These are phyloP conservation scores for Phytophthora sp. DNA, from an alignment of 352 stramenopile species.

Conservation along the genomic window DNA sequence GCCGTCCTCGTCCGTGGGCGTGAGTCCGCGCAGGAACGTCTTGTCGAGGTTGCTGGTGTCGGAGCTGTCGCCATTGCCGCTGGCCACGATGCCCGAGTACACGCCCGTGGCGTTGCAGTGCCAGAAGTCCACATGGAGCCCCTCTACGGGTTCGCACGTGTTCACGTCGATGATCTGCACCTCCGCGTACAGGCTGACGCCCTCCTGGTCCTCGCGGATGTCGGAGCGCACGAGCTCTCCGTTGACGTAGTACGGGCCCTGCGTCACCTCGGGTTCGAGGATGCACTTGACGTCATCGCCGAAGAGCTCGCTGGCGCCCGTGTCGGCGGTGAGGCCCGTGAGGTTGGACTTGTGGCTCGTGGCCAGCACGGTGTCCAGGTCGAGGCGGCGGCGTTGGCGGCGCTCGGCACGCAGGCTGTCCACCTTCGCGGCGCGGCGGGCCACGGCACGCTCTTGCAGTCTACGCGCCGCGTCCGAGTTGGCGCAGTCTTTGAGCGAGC, in stretches of 20 bases:
- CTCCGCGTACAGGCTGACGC: too few species aligned
- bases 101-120: constrained; percentile 25
- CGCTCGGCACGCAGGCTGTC: constrained; percentile 13
- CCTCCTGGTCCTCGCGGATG: too few species aligned
- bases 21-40: constrained; percentile 15
- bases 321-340: constrained; percentile 7
- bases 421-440: constrained; percentile 10
- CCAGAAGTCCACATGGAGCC: too few species aligned
- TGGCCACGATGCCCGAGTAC: constrained; percentile 17
- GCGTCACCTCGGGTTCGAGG: constrained; percentile 18
- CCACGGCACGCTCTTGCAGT: constrained; percentile 15
- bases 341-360: constrained; percentile 26
- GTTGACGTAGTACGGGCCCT: too few species aligned
- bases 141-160: too few species aligned
- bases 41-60: constrained; percentile 18
- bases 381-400: constrained; percentile 12
- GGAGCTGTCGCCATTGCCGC: constrained; percentile 7
- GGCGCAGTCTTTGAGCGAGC: constrained; percentile 25
- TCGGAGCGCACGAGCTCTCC: too few species aligned
- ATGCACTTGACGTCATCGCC: constrained; percentile 16
- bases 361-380: constrained; percentile 17
- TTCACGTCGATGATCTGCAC: too few species aligned
- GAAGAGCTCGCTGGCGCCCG: constrained; percentile 11
- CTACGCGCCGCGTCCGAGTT: constrained; percentile 11
- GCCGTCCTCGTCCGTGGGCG: constrained; percentile 10